These are phyloP conservation scores for Globisporangium splendens DNA, from an alignment of 352 stramenopile species.

Conservation along the genomic window DNA sequence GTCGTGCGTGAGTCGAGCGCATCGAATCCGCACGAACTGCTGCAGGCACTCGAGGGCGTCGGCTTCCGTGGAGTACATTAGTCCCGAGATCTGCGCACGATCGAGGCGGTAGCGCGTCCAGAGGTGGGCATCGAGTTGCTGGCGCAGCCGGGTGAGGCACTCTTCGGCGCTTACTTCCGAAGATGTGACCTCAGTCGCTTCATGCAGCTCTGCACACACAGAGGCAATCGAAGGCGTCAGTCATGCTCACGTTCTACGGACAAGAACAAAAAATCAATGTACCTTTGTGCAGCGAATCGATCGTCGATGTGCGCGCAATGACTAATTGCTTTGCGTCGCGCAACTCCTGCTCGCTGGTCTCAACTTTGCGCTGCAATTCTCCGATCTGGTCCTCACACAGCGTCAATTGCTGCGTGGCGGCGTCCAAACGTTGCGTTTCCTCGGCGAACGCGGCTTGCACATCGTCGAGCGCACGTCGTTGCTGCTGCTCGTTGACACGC, in stretches of 20 bases:
- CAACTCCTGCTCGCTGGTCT: slow-evolving; percentile 16
- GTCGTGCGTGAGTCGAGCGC: neutral
- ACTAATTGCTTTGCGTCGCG: slow-evolving; percentile 30
- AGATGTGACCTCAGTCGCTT: slow-evolving; percentile 12
- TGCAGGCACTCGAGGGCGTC: slow-evolving; percentile 39
- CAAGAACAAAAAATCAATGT: neutral
- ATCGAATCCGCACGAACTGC: slow-evolving; percentile 31
- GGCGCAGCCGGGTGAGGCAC: slow-evolving; percentile 31
- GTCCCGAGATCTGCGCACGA: slow-evolving; percentile 15
- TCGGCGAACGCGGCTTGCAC: neutral
- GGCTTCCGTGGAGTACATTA: slow-evolving; percentile 25
- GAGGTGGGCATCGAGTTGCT: slow-evolving; percentile 49
- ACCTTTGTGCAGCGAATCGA: slow-evolving; percentile 58
- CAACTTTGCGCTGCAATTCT: slow-evolving; percentile 12
- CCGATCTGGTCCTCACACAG: neutral
- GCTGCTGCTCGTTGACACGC: slow-evolving; percentile 4
- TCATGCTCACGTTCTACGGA: neutral
- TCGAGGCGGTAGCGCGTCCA: slow-evolving; percentile 38
- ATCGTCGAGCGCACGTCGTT: neutral
- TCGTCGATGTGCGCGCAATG: slow-evolving; percentile 32
- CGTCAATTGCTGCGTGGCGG: neutral
- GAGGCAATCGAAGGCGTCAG: neutral
- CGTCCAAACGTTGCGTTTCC: neutral
- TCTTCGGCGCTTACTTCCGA: slow-evolving; percentile 22
- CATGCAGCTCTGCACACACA: slow-evolving; percentile 15